These are phyloP conservation scores for Sarocladium brachiariae DNA, from an alignment of 2,329 filamentous ascomycete species.

Conservation along the genomic window DNA sequence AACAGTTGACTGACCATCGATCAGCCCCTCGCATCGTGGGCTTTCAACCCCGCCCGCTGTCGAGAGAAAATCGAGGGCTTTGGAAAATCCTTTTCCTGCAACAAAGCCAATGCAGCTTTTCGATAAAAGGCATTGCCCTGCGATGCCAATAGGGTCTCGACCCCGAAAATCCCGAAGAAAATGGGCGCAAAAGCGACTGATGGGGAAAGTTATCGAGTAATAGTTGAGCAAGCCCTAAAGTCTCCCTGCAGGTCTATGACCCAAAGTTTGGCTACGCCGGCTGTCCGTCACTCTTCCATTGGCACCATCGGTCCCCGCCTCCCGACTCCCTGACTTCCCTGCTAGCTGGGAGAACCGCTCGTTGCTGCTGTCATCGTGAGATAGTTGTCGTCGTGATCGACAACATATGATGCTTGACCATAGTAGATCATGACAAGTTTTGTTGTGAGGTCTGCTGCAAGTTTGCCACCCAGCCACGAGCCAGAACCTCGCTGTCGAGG, in stretches of 20 bases:
- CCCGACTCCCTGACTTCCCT: not conserved
- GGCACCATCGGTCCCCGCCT: not conserved
- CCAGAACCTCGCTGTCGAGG: not conserved
- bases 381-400: not conserved
- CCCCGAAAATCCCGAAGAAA: not conserved
- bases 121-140: slow-evolving; percentile 6
- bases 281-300: not conserved
- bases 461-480: slow-evolving; percentile 6
- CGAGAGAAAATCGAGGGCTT: no score
- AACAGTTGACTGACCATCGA: not conserved
- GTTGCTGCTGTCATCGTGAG: slow-evolving; percentile 4
- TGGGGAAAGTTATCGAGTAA: not conserved
- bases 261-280: not conserved
- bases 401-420: not conserved
- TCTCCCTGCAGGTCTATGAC: slow-evolving; percentile 4
- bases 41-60: not conserved
- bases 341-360: not conserved
- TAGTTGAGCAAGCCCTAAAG: slow-evolving; percentile 5
- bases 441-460: not conserved
- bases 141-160: not conserved
- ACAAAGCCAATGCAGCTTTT: not conserved
- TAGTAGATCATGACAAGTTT: not conserved
- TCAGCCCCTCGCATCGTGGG: not conserved
- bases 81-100: not conserved
- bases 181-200: not conserved